Percentiles rank a stretch among this genome's conserved stretches.
Evolutionary conservation across 305 asterid species (phyloP).

Genomic region (Plantago rigida): DNA sequence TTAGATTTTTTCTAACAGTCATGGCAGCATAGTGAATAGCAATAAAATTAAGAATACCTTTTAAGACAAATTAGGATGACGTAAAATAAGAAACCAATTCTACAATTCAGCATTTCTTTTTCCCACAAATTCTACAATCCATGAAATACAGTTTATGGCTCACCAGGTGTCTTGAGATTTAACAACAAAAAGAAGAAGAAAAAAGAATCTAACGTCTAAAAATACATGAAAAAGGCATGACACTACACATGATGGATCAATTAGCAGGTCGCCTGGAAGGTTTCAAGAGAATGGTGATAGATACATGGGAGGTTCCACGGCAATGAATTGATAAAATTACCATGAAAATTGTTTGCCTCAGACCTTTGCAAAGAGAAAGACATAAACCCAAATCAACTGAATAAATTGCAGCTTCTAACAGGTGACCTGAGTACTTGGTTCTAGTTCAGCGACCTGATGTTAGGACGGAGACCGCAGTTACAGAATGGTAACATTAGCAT

Average conservation of each 20-base stretch:
- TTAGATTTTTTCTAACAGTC: no score
- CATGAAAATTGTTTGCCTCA: not conserved
- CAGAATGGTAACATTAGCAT: slow-evolving; percentile 17
- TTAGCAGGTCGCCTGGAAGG: not conserved
- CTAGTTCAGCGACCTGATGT: no score
- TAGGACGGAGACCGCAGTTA: slow-evolving; percentile 11
- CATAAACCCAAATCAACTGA: no score
- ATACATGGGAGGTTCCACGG: not conserved
- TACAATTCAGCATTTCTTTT: no score
- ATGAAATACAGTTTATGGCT: not conserved
- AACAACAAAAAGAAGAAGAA: no score
- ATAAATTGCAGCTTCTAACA: not conserved
- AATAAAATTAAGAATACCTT: no score
- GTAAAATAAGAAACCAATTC: no score
- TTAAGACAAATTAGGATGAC: no score
- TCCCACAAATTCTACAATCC: no score
- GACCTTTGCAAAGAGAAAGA: not conserved
- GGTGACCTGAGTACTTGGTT: not conserved
- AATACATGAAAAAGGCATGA: not conserved
- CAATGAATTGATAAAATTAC: not conserved
- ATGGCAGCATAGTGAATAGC: no score
- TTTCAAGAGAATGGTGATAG: not conserved
- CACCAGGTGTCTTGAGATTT: not conserved
- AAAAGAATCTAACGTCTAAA: not conserved
- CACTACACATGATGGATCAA: not conserved